Conservation (phyloP, 192 early-diverging fungal genomes). For the Phycomyces nitens region DNA sequence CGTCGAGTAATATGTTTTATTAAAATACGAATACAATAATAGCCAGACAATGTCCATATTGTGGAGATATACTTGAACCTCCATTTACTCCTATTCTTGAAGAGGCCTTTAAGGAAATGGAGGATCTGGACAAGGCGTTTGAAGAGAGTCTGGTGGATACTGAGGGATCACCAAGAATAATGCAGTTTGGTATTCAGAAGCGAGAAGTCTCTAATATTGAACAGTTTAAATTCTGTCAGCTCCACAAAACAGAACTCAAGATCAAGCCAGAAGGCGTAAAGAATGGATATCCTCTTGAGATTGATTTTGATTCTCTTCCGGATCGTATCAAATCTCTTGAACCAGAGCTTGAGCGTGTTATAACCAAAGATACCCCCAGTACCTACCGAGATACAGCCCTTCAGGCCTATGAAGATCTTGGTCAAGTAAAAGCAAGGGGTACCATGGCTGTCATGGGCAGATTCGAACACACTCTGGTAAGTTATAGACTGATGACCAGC, state of each 20-base stretch:
- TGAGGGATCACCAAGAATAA: too few species aligned
- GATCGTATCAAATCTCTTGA: constrained; percentile 30
- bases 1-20: too few species aligned
- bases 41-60: too few species aligned
- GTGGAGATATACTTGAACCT: too few species aligned
- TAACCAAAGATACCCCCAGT: constrained; percentile 28
- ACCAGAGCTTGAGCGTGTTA: constrained; percentile 32
- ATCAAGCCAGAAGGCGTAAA: constrained; percentile 39
- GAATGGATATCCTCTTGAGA: constrained; percentile 36
- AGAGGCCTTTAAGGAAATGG: too few species aligned
- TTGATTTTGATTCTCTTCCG: constrained; percentile 34
- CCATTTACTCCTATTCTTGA: too few species aligned
- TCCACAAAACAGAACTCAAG: constrained; percentile 37
- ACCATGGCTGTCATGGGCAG: constrained; percentile 34
- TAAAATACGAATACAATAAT: too few species aligned
- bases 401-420: constrained; percentile 32
- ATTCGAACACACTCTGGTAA: constrained; percentile 43
- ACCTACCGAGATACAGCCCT: constrained; percentile 27
- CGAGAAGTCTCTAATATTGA: constrained; percentile 3
- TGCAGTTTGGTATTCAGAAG: not conserved
- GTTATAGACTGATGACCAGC: not conserved
- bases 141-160: too few species aligned
- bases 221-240: constrained; percentile 36
- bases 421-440: constrained; percentile 35
- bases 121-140: too few species aligned